Evolutionary conservation across 768 basidiomycete genomes (phyloP).

Genomic region (Thelephora aurantiotincta): DNA sequence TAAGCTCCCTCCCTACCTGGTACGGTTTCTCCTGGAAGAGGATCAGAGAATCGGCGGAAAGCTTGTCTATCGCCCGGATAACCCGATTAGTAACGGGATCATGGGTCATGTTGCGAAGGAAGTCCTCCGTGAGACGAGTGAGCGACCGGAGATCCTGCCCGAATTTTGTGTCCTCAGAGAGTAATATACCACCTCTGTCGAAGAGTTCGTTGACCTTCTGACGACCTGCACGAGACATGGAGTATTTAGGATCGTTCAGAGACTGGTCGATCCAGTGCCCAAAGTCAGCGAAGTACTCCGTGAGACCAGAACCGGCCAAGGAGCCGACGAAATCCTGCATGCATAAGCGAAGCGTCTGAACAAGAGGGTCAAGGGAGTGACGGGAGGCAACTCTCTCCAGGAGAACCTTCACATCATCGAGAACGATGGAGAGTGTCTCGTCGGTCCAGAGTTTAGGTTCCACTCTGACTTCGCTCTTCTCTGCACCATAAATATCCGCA

Average conservation of each 20-base stretch:
- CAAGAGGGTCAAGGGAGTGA: conserved; percentile 3
- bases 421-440: conserved; percentile 1
- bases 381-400: conserved; percentile 7
- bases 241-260: conserved; percentile 8
- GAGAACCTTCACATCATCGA: conserved; percentile 3
- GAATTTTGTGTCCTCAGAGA: conserved; percentile 5
- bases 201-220: conserved; percentile 7
- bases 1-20: conserved; percentile 5
- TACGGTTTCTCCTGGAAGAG: conserved; percentile 3
- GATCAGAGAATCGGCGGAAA: conserved; percentile 1
- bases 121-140: conserved; percentile 8
- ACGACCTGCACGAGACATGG: conserved; percentile 6
- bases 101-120: conserved; percentile 5
- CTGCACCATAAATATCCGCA: neutral
- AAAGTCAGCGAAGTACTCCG: conserved; percentile 2
- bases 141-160: conserved; percentile 6
- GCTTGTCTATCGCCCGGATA: conserved; percentile 6
- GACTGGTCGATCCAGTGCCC: conserved; percentile 11
- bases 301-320: neutral
- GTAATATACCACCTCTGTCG: conserved; percentile 7
- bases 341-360: conserved; percentile 1
- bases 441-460: conserved; percentile 3
- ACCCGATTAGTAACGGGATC: conserved; percentile 11
- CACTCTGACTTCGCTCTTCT: neutral
- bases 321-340: conserved; percentile 1